These are phyloP conservation scores for Russula earlei DNA, from an alignment of 768 basidiomycete species.

Conservation along the genomic window DNA sequence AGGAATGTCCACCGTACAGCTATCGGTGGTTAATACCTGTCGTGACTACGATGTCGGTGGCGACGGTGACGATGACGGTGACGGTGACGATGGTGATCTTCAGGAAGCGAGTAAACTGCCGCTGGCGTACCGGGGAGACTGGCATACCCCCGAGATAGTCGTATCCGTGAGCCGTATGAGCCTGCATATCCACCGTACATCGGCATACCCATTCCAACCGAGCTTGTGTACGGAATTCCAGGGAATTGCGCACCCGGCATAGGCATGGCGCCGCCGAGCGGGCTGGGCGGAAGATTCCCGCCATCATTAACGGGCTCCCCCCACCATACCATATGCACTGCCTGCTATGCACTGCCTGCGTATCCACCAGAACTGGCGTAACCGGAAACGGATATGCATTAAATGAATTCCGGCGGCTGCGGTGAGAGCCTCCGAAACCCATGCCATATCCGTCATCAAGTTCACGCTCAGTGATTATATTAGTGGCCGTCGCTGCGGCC, in stretches of 20 bases:
- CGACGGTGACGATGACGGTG: constrained; percentile 4
- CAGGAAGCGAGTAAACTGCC: neutral
- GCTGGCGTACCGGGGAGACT: neutral
- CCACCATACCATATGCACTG: neutral
- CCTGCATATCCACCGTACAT: constrained; percentile 3
- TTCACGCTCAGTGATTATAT: constrained; percentile 11
- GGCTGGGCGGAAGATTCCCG: neutral
- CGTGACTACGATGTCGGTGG: constrained; percentile 17
- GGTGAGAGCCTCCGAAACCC: constrained; percentile 10
- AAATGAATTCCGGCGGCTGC: constrained; percentile 7
- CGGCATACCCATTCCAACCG: neutral
- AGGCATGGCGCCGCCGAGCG: neutral
- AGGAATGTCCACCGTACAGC: too few relatives aligned
- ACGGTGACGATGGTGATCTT: neutral
- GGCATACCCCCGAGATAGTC: constrained; percentile 2
- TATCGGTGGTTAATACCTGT: neutral
- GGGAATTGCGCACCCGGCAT: constrained; percentile 9
- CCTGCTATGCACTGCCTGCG: neutral
- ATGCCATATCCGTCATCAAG: neutral
- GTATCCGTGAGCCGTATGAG: constrained; percentile 2
- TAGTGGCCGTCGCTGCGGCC: constrained; percentile 13
- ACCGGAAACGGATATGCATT: neutral
- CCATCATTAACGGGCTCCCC: neutral
- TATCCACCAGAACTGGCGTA: constrained; percentile 4
- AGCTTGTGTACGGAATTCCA: neutral